Base-by-base conservation (phyloP, 1,284 basidiomycete genomes). In the Schizopora paradoxa region DNA sequence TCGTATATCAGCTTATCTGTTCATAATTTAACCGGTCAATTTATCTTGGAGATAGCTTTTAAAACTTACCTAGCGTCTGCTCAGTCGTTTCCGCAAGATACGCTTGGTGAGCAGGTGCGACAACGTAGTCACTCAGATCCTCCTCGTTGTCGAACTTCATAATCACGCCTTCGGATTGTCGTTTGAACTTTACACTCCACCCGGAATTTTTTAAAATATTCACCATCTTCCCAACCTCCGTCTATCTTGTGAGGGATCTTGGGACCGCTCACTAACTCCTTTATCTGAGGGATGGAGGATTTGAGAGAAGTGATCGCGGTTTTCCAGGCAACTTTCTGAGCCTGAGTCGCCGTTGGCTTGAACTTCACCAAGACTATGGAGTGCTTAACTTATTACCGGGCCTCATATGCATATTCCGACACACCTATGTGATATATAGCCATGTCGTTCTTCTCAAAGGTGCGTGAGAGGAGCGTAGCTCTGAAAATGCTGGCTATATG, bases 1-100 rank as follows among this genome's bases (percentile, higher is more conserved):
- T 51, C 49, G 31, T 48, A 51, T 19, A 51, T 51, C 8, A 51
- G 26, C 25, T 51, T 51, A 35, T 51, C 49, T 51, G n/a, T 8
- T 7, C 5, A 18, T 8, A 2, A 33, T 13, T 27, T n/a, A 11
- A 45, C 34, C 21, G 36, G 29, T 29, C 11, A 36, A n/a, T 35
- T 22, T 37, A 22, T 21, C 13, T 16, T 14, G 16, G 10, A 13
- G 4, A n/a, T 31, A 28, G 23, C 21, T 27, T 32, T 5, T 22
- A 11, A 5, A 18, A 8, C 37, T 37, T 31, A 51, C 49, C 49
- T 39, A 37, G 36, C 19, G 49, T 51, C 31, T 47, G 46, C 29
- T 51, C 49, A 16, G 49, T 41, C 5, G 49, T 51, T 16, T 45
- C 49, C 6, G 11, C 16, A 25, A 48, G 49, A n/a, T 51, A 51